These are phyloP conservation scores for Rhizoclosmatium sp. DNA, from an alignment of 192 early-diverging fungal species.

Conservation along the genomic window DNA sequence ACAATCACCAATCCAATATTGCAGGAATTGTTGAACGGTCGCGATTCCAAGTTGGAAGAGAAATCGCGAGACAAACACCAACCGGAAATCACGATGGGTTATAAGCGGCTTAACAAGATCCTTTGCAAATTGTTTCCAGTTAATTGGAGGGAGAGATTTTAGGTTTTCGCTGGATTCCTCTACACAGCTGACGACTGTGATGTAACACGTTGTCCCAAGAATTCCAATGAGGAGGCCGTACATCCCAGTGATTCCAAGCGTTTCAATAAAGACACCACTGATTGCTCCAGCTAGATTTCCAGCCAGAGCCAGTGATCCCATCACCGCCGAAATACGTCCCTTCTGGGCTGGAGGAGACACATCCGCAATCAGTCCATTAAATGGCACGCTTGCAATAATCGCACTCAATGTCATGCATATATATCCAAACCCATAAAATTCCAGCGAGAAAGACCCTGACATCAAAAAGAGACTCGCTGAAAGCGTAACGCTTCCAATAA, in stretches of 20 bases:
- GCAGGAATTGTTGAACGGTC: conserved; percentile 59
- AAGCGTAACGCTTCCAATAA: conserved; percentile 45
- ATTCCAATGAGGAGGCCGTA: conserved; percentile 41
- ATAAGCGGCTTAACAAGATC: conserved; percentile 48
- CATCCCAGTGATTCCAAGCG: conserved; percentile 29
- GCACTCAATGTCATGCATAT: conserved; percentile 38
- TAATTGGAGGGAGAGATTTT: conserved; percentile 23
- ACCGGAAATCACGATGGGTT: conserved; percentile 45
- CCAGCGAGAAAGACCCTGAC: conserved; percentile 28
- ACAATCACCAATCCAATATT: conserved; percentile 60
- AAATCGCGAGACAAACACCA: conserved; percentile 55
- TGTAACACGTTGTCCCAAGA: conserved; percentile 14
- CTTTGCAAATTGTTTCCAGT: conserved; percentile 38
- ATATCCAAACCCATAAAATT: conserved; percentile 47
- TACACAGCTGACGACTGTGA: conserved; percentile 6
- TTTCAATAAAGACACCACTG: conserved; percentile 43
- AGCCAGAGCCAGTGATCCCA: conserved; percentile 51
- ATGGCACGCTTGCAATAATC: conserved; percentile 49
- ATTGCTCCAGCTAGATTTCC: conserved; percentile 53
- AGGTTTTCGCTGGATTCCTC: conserved; percentile 31
- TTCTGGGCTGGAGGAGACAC: conserved; percentile 52
- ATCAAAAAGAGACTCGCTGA: conserved; percentile 42
- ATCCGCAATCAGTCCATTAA: conserved; percentile 57
- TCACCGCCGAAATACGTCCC: conserved; percentile 44
- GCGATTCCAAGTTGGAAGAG: conserved; percentile 59